phyloP scores from a whole-genome alignment of 208 protist species.

The Lotmaria passim region DNA sequence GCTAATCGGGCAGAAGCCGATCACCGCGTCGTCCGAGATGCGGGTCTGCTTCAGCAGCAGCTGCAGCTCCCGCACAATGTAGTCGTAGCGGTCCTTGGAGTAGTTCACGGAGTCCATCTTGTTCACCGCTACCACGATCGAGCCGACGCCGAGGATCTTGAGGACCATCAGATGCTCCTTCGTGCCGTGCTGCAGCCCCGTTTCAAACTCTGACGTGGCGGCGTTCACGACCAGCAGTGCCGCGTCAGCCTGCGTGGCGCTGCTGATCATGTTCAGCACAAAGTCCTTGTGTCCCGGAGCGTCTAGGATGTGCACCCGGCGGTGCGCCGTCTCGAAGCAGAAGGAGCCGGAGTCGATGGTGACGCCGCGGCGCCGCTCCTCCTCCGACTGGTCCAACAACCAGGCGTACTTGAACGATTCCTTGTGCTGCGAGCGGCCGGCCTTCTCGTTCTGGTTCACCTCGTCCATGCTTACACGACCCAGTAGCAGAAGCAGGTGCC shows the following conservation, averaged over 20 bases:
- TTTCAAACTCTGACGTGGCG: conserved; percentile 97
- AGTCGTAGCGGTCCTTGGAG: conserved; percentile 92
- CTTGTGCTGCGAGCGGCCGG: conserved; percentile 84
- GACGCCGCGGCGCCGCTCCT: conserved; percentile 95
- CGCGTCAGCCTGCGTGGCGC: conserved; percentile 97
- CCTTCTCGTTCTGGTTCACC: conserved; percentile 90
- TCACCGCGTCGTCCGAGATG: conserved; percentile 66
- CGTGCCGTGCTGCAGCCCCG: conserved; percentile 97
- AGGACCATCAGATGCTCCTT: conserved; percentile 97
- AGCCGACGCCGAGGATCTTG: conserved; percentile 97
- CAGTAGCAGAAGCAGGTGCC: conserved; percentile 83
- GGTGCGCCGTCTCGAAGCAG: conserved; percentile 92
- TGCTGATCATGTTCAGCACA: conserved; percentile 98
- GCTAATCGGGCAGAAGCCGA: conserved; percentile 82
- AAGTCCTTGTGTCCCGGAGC: conserved; percentile 97
- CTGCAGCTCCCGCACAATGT: conserved; percentile 90
- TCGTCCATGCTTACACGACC: conserved; percentile 69
- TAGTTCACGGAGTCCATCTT: conserved; percentile 99
- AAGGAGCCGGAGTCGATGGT: conserved; percentile 95
- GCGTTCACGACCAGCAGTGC: conserved; percentile 98
- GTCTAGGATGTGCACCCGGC: conserved; percentile 86
- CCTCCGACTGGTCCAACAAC: conserved; percentile 95
- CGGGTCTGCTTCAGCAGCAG: conserved; percentile 94
- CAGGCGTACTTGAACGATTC: conserved; percentile 97
- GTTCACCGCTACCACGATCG: conserved; percentile 98